Conservation (phyloP, 805 yeast genomes). For the Pichia thaimueangensis region DNA sequence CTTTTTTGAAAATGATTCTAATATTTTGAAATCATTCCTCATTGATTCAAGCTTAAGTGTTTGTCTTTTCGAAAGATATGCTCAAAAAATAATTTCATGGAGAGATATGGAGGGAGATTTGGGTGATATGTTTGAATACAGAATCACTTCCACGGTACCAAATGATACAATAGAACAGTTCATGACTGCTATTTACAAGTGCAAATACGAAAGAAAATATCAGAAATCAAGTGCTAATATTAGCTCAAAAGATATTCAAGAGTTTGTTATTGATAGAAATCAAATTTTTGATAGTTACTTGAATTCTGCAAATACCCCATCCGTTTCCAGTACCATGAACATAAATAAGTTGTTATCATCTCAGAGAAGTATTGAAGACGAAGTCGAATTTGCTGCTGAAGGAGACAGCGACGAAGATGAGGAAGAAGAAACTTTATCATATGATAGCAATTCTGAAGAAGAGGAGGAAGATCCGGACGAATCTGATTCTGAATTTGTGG, state of each 20-base stretch:
- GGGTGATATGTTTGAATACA: slow-evolving; percentile 79
- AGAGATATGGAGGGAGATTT: slow-evolving; percentile 76
- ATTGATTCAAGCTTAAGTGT: slow-evolving; percentile 57
- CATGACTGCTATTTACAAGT: slow-evolving; percentile 52
- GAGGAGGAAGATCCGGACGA: slow-evolving; percentile 26
- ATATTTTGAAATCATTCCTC: slow-evolving; percentile 67
- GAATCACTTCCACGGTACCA: slow-evolving; percentile 56
- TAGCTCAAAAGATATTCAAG: slow-evolving; percentile 43
- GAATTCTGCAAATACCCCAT: slow-evolving; percentile 16
- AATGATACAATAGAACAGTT: slow-evolving; percentile 55
- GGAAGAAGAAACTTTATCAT: background rate
- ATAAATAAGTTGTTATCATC: slow-evolving; percentile 5
- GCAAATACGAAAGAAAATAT: slow-evolving; percentile 74
- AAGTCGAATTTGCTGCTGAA: slow-evolving; percentile 17
- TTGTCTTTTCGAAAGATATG: slow-evolving; percentile 43
- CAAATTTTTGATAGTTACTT: slow-evolving; percentile 19
- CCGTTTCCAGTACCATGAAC: slow-evolving; percentile 13
- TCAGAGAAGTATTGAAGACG: slow-evolving; percentile 1
- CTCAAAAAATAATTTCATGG: slow-evolving; percentile 65
- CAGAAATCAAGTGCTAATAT: slow-evolving; percentile 44
- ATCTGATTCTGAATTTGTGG: slow-evolving; percentile 26
- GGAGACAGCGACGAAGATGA: slow-evolving; percentile 26
- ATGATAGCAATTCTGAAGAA: slow-evolving; percentile 22
- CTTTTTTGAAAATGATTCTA: slow-evolving; percentile 29
- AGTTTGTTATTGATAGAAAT: slow-evolving; percentile 43